phyloP scores from a whole-genome alignment of 1,284 basidiomycete species.

The Cryptococcus sp. region DNA sequence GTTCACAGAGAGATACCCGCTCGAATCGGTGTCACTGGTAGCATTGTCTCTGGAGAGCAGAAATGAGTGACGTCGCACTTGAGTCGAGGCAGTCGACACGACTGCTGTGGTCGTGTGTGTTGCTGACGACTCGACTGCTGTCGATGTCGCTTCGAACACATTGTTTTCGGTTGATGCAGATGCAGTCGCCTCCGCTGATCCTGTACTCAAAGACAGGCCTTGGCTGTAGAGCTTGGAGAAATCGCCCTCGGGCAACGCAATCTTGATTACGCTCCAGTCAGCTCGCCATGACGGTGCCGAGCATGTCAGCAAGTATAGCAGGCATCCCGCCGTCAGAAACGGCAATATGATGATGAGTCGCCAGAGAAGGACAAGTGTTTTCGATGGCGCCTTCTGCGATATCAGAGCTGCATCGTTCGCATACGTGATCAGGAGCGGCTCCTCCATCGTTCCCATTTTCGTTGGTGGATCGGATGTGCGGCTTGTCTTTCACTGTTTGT shows the following conservation, averaged over 20 bases:
- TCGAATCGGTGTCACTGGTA: no score
- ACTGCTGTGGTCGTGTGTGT: no score
- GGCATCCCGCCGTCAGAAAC: conserved; percentile 12
- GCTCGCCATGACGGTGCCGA: conserved; percentile 21
- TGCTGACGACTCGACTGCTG: no score
- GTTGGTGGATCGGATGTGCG: no score
- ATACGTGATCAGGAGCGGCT: no score
- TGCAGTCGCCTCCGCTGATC: background rate
- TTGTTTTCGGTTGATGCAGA: background rate
- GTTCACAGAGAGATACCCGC: conserved; percentile 20
- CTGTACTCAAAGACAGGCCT: conserved; percentile 4
- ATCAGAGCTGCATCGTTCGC: no score
- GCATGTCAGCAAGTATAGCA: conserved; percentile 23
- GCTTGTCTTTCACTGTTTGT: no score
- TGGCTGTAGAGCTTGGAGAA: conserved; percentile 9
- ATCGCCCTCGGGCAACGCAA: conserved; percentile 9
- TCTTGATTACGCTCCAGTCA: conserved; percentile 16
- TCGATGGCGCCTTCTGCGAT: conserved; percentile 1
- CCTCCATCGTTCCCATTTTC: no score
- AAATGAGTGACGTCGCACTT: no score
- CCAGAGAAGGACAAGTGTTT: conserved; percentile 14
- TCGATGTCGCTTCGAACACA: background rate
- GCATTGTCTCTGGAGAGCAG: background rate
- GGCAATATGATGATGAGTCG: conserved; percentile 14
- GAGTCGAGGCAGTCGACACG: no score